Evolutionary conservation across 1,139 yeast genomes (phyloP).

Genomic region (Debaryomyces singareniensis): DNA sequence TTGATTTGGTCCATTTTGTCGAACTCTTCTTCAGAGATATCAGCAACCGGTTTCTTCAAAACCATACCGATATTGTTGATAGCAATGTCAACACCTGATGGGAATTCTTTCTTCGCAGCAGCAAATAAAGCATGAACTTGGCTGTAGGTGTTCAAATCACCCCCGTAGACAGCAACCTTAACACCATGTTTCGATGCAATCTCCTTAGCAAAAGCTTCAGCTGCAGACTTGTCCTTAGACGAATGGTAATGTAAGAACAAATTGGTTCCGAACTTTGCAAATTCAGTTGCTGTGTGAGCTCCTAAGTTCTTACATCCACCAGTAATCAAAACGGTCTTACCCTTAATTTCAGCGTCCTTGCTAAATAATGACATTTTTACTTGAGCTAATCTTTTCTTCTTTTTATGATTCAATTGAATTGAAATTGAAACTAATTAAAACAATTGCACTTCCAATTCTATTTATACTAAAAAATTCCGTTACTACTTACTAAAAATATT

Average conservation of each 20-base stretch:
- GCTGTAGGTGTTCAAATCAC: slow-evolving; percentile 36
- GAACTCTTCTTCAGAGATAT: slow-evolving; percentile 46
- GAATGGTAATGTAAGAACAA: slow-evolving; percentile 55
- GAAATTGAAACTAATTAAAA: too few species aligned
- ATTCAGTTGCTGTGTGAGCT: slow-evolving; percentile 47
- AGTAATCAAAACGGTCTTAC: slow-evolving; percentile 52
- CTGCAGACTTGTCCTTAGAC: slow-evolving; percentile 25
- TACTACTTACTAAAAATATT: too few species aligned
- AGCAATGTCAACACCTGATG: slow-evolving; percentile 52
- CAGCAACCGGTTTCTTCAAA: slow-evolving; percentile 51
- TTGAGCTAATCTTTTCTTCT: too few species aligned
- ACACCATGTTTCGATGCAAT: slow-evolving; percentile 27
- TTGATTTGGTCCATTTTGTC: slow-evolving; percentile 48
- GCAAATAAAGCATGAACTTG: slow-evolving; percentile 39
- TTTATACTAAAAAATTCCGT: too few species aligned
- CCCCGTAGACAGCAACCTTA: slow-evolving; percentile 41
- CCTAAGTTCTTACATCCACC: slow-evolving; percentile 69
- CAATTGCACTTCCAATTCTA: too few species aligned
- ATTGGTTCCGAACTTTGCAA: slow-evolving; percentile 52
- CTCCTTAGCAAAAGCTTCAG: slow-evolving; percentile 34
- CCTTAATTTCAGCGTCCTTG: slow-evolving; percentile 18
- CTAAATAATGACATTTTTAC: slow-evolving; percentile 5
- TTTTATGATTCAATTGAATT: too few species aligned
- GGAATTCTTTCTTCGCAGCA: slow-evolving; percentile 39
- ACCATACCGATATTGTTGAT: slow-evolving; percentile 64